Conservation (phyloP, 192 early-diverging fungal genomes). For the Coemansia sp. region DNA sequence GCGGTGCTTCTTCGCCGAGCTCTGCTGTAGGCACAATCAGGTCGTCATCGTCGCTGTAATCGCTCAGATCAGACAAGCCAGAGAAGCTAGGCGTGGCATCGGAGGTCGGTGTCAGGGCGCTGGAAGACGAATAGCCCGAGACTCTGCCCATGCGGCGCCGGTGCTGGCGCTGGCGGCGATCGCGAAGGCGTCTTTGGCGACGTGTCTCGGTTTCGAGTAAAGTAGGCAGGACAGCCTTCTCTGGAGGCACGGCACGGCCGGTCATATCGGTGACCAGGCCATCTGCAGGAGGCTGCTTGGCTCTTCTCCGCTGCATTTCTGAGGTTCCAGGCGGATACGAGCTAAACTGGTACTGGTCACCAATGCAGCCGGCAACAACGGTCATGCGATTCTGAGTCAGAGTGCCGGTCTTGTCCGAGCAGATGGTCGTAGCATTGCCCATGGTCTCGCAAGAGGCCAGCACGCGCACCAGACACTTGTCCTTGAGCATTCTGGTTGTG, state of each 20-base stretch:
- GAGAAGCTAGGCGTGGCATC: slow-evolving; percentile 47
- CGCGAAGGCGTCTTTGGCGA: slow-evolving; percentile 41
- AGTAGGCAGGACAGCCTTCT: slow-evolving; percentile 44
- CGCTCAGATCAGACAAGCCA: slow-evolving; percentile 48
- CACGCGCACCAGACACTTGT: slow-evolving; percentile 96
- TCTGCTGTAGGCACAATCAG: slow-evolving; percentile 57
- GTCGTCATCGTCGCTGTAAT: slow-evolving; percentile 52
- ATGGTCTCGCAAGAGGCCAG: slow-evolving; percentile 98
- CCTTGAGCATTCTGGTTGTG: slow-evolving; percentile 92
- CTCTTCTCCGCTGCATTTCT: slow-evolving; percentile 55
- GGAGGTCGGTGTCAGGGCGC: slow-evolving; percentile 46
- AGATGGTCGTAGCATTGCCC: slow-evolving; percentile 97
- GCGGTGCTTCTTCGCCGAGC: slow-evolving; percentile 52
- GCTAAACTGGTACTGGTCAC: slow-evolving; percentile 68
- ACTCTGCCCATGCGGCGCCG: slow-evolving; percentile 43
- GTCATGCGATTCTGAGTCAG: slow-evolving; percentile 98
- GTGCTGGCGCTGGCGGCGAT: slow-evolving; percentile 43
- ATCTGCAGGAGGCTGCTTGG: slow-evolving; percentile 39
- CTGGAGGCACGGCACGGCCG: slow-evolving; percentile 46
- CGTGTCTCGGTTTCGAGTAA: slow-evolving; percentile 46
- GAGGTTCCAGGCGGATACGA: slow-evolving; percentile 55
- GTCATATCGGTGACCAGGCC: slow-evolving; percentile 54
- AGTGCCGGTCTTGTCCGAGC: slow-evolving; percentile 99
- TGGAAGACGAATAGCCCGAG: slow-evolving; percentile 50
- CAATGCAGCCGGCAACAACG: slow-evolving; percentile 85